phyloP scores from a whole-genome alignment of 2,329 filamentous ascomycete genomes.

The Kalaharituber pfeilii region DNA sequence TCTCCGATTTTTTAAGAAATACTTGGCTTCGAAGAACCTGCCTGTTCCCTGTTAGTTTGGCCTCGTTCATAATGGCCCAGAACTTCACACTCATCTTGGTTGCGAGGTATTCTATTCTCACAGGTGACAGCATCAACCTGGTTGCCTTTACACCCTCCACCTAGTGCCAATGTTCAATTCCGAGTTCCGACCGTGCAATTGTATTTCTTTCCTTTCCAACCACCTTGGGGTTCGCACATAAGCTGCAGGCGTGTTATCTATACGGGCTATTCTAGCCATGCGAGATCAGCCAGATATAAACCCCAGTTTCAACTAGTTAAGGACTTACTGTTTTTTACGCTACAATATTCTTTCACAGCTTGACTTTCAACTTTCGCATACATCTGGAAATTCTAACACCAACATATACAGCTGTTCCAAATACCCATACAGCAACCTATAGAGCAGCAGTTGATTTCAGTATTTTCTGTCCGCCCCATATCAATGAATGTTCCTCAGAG shows the following conservation, averaged over 20 bases:
- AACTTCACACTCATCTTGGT: slow-evolving; percentile 15
- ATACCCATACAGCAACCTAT: slow-evolving; percentile 20
- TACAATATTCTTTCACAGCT: slow-evolving; percentile 15
- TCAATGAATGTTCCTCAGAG: slow-evolving; percentile 17
- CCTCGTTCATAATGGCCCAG: not conserved
- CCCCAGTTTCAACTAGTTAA: not conserved
- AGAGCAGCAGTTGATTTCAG: slow-evolving; percentile 20
- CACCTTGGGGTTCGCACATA: slow-evolving; percentile 16
- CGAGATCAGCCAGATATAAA: not conserved
- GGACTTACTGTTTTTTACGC: slow-evolving; percentile 16
- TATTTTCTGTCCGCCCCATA: slow-evolving; percentile 14
- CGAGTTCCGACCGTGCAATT: slow-evolving; percentile 18
- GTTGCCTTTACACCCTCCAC: slow-evolving; percentile 19
- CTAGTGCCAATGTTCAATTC: slow-evolving; percentile 21
- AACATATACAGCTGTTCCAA: slow-evolving; percentile 20
- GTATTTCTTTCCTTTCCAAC: slow-evolving; percentile 17
- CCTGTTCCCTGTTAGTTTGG: slow-evolving; percentile 2
- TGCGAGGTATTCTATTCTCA: slow-evolving; percentile 21
- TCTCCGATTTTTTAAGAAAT: slow-evolving; percentile 20
- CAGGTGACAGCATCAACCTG: slow-evolving; percentile 21
- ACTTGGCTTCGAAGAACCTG: slow-evolving; percentile 22
- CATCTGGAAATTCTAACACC: slow-evolving; percentile 20
- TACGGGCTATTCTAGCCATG: slow-evolving; percentile 11
- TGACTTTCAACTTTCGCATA: slow-evolving; percentile 18
- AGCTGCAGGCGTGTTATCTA: slow-evolving; percentile 17